These are phyloP conservation scores for Trichoderma reesei DNA, from an alignment of 495 filamentous ascomycete species.

Conservation along the genomic window DNA sequence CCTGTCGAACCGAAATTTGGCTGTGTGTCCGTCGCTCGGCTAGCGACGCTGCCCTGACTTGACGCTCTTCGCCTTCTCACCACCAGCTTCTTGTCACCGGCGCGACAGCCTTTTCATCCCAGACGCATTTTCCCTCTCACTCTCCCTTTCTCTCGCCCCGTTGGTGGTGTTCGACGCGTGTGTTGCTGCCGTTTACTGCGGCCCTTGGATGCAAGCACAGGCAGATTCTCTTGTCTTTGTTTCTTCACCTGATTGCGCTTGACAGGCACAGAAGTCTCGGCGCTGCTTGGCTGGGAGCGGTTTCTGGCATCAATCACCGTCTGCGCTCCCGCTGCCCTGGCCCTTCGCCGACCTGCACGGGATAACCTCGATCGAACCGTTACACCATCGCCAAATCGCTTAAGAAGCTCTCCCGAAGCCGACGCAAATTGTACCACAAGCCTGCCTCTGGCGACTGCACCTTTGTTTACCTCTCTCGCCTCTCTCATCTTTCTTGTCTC, in stretches of 20 bases:
- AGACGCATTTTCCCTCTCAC: background rate
- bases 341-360: background rate
- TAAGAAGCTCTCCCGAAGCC: background rate
- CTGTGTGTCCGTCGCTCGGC: background rate
- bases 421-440: conserved; percentile 2
- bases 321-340: background rate
- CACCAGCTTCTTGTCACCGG: background rate
- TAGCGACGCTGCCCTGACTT: conserved; percentile 6
- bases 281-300: background rate
- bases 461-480: background rate
- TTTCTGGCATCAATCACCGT: background rate
- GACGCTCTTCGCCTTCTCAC: background rate
- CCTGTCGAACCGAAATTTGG: conserved; percentile 2
- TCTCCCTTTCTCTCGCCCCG: background rate
- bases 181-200: background rate
- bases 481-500: background rate
- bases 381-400: background rate
- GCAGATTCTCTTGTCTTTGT: background rate
- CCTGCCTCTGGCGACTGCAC: background rate
- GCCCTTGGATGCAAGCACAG: background rate
- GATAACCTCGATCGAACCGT: conserved; percentile 3
- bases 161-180: background rate
- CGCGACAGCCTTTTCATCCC: background rate
- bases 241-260: conserved; percentile 3
- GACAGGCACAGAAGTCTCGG: background rate